Conservation (phyloP, 495 filamentous ascomycete genomes). For the Aspergillus taichungensis region DNA sequence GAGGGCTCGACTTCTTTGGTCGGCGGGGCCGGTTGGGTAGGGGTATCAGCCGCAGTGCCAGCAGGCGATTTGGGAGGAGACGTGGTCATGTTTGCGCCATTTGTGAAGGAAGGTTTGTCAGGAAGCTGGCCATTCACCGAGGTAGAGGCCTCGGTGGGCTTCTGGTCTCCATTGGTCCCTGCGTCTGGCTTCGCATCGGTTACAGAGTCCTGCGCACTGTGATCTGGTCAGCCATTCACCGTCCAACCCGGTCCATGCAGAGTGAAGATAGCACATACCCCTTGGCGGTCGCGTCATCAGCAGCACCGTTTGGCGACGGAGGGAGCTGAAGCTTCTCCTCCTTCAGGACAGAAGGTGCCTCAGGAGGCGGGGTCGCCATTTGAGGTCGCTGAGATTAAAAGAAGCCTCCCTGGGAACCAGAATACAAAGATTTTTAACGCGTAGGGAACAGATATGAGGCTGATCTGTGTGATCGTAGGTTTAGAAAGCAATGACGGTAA, state of each 20-base stretch:
- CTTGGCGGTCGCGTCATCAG: conserved; percentile 18
- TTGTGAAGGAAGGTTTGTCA: conserved; percentile 14
- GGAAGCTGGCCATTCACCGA: conserved; percentile 25
- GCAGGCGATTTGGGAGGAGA: conserved; percentile 30
- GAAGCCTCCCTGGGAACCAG: conserved; percentile 13
- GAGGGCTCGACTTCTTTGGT: conserved; percentile 10
- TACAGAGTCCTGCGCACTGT: conserved; percentile 11
- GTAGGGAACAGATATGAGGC: conserved; percentile 9
- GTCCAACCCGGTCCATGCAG: background rate
- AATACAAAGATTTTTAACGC: conserved; percentile 20
- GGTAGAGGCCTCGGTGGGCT: conserved; percentile 2
- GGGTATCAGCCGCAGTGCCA: conserved; percentile 5
- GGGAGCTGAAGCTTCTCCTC: conserved; percentile 41
- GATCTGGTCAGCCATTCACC: conserved; percentile 10
- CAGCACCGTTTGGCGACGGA: conserved; percentile 32
- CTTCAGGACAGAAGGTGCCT: conserved; percentile 31
- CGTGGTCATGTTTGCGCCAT: conserved; percentile 21
- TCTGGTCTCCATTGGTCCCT: conserved; percentile 9
- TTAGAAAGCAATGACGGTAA: conserved; percentile 14
- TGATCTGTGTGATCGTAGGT: conserved; percentile 14
- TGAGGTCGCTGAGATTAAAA: conserved; percentile 12
- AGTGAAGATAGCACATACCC: conserved; percentile 20
- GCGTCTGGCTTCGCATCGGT: conserved; percentile 15
- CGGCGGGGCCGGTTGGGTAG: conserved; percentile 6
- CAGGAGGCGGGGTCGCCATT: conserved; percentile 44